Evolutionary conservation across 192 early-diverging fungal genomes (phyloP).

Genomic region (Coemansia guatemalensis): DNA sequence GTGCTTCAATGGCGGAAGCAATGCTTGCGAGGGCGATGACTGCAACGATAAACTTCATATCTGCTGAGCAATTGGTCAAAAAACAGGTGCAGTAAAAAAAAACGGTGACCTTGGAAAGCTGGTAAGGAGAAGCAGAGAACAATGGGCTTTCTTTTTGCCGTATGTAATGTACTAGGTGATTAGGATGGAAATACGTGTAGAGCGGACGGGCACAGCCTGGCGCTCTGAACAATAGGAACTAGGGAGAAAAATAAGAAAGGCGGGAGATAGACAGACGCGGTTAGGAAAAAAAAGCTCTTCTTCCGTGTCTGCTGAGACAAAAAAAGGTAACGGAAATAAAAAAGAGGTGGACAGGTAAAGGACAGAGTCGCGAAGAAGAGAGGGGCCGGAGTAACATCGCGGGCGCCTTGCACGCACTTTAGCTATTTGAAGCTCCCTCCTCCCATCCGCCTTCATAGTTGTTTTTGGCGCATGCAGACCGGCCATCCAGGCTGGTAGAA

Average conservation of each 20-base stretch:
- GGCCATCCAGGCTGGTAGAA: neutral
- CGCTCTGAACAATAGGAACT: neutral
- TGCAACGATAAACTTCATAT: slow-evolving; percentile 40
- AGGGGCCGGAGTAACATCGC: neutral
- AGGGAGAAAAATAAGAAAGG: neutral
- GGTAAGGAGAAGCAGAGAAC: neutral
- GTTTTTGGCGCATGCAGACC: neutral
- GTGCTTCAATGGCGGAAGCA: slow-evolving; percentile 15
- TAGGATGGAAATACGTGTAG: neutral
- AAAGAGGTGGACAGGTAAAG: neutral
- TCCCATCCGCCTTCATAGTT: neutral
- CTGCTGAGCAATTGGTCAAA: neutral
- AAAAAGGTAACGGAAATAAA: slow-evolving; percentile 11
- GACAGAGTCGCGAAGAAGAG: slow-evolving; percentile 2
- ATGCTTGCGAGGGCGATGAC: slow-evolving; percentile 22
- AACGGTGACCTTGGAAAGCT: neutral
- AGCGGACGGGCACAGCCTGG: neutral
- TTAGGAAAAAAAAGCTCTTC: neutral
- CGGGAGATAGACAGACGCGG: neutral
- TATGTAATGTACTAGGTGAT: neutral
- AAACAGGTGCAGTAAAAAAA: neutral
- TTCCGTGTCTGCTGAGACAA: slow-evolving; percentile 1
- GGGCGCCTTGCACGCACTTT: neutral
- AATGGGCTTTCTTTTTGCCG: neutral
- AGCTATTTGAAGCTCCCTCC: neutral